Base-by-base conservation (phyloP, 768 basidiomycete species). In the Boletus reticulatus region DNA sequence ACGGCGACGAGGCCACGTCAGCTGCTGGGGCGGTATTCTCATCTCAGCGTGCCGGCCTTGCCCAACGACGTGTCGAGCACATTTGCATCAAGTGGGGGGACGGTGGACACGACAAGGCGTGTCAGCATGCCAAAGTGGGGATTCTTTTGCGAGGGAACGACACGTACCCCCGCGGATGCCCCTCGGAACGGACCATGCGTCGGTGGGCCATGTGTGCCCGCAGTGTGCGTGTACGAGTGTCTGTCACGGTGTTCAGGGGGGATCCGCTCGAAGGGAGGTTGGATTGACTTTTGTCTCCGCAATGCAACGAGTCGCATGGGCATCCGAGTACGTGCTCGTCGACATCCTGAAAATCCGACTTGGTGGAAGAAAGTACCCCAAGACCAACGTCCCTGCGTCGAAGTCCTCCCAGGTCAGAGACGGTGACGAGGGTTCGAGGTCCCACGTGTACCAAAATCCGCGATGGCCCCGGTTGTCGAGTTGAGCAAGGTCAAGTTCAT, bases 371-470 rank as follows among this genome's bases (percentile, higher is more conserved):
- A 5, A 32, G 43, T 34, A 20, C 39, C 42, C 14, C 31, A 4
- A n/a, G 22, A 4, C n/a, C 34, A 17, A 12, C 14, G 22, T 16
- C 22, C 27, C 19, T 22, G 10, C 20, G 13, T 36, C 24, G 7
- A 47, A n/a, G 29, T 16, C 13, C 16, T 6, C 41, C 24, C 6
- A 31, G 13, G 46, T 42, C n/a, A 14, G 22, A 16, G 29, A 43
- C 10, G 34, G 6, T 24, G 49, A 32, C 37, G 4, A 42, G n/a
- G 34, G 24, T 45, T 41, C 22, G 34, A 36, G 14, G 6, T 13
- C 38, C 46, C 46, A 50, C 61, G 50, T 53, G 48, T 52, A 17
- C 14, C 34, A 20, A 24, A 41, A 48, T 20, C 37, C 48, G 39
- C 16, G 16, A 16, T 43, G 27, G 43, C 31, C 39, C 36, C 56